Base-by-base conservation (phyloP, 2,329 filamentous ascomycete species). In the Xylaria sp. region DNA sequence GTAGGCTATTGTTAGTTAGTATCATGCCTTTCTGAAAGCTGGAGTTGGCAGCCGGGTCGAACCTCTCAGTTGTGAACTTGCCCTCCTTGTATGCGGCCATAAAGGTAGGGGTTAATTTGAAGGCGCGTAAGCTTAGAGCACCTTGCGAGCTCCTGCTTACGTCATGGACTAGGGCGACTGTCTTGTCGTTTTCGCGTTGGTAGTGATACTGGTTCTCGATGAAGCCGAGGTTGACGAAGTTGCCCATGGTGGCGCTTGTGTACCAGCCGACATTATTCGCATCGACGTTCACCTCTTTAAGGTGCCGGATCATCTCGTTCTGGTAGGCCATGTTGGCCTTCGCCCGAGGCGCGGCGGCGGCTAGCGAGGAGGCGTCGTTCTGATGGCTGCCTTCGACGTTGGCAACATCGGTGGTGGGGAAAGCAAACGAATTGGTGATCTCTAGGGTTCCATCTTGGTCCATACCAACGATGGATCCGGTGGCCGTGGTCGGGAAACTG, bases 201-300 rank as follows among this genome's bases (percentile, higher is more conserved):
- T 97, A 98, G 85, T 94, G 92, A 83, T 90, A 94, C 82, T 98
- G 94, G 85, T 98, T 99, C 88, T 99, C 96, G 82, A 99, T 93
- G 79, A 97, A 94, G 85, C 92, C 93, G 79, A 92, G 82, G 85
- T 94, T 98, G 86, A 98, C 88, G 76, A 98, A 98, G 86, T 97
- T 98, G 82, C 96, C 96, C 93, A 99, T 97, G 81, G 94, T 97
- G 72, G 94, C 93, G 84, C 94, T 98, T 68, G 94, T 98, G 85
- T 99, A 99, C 94, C 94, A 99, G 77, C 96, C 96, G 69, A 97
- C 93, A 78, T 93, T 97, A 86, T 98, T 97, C 73, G 96, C 96
- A 81, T 99, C 96, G 68, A 98, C 93, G 81, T 98, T 99, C 78
- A 99, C 96, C 83, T 98, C 96, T 81, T 95, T 92, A 71, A 98